Evolutionary conservation across 306 rosid species (phyloP), one percentile per base, ranked within the genome.

Genomic region (Vigna hirtella): DNA sequence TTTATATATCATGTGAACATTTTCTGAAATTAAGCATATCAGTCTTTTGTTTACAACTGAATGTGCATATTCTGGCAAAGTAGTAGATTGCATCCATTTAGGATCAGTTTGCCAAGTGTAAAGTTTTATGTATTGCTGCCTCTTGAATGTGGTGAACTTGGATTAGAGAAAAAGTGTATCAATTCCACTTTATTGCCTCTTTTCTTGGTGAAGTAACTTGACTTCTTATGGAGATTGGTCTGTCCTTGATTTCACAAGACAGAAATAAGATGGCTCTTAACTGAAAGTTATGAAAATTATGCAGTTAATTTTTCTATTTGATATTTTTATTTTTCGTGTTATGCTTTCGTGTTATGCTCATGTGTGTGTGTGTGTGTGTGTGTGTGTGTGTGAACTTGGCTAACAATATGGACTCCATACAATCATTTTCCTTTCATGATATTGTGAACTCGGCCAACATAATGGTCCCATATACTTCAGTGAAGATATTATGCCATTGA

Each of bases 401-500:
- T 55, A 53, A 53, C 62, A 66, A 51, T 24, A 36, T 45, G n/a
- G n/a, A 36, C 42, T 5, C 7, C 9, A 36, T 36, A 36, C 5
- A 36, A 36, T 36, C 42, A 36, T 22, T 59, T 72, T 49, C 28
- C 42, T 70, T 43, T 71, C 38, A 48, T 51, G 36, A 56, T 32
- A 48, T 43, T 34, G 52, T 22, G 20, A 73, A 38, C 34, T 42
- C 22, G 32, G 62, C 15, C 20, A 55, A 55, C 63, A 66, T 61
- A 24, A 53, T 47, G 22, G n/a, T 43, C 45, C 70, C 47, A 47
- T 43, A 47, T 43, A 9, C 28, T 80, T 24, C 36, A 74, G 13
- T 56, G 76, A 73, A 45, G 67, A 57, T 69, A 40, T 65, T 47
- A 49, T 79, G 70, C 30, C 69, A 11, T 61, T 82, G 52, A 47